A percentile compares a stretch with the other conserved stretches of the same genome.
phyloP scores from a whole-genome alignment of 192 early-diverging fungal species.

The Coemansia sp. region DNA sequence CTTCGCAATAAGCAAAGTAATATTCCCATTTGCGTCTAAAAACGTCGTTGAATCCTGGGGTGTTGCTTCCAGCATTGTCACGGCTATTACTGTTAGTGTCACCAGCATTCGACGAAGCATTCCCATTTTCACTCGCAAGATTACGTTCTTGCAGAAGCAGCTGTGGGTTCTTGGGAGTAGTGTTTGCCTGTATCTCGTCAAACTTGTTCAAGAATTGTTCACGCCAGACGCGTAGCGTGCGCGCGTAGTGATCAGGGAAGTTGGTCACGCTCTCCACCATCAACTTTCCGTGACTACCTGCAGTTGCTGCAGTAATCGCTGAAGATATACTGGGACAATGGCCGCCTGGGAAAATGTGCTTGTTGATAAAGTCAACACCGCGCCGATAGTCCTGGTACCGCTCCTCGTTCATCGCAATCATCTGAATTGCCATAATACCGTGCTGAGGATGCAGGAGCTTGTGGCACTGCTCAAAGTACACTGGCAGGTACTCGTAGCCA shows the following conservation, averaged over 20 bases:
- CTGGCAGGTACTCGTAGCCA: conserved; percentile 62
- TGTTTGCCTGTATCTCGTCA: conserved; percentile 42
- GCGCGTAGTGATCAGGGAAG: conserved; percentile 69
- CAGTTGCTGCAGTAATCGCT: conserved; percentile 55
- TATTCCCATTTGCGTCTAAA: conserved; percentile 72
- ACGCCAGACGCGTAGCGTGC: conserved; percentile 69
- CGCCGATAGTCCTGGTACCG: conserved; percentile 60
- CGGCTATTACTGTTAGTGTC: not conserved
- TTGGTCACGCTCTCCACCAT: conserved; percentile 61
- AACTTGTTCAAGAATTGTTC: conserved; percentile 60
- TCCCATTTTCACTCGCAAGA: not conserved
- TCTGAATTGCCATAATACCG: conserved; percentile 62
- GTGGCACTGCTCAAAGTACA: conserved; percentile 63
- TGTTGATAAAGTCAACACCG: conserved; percentile 68
- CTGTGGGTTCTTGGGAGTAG: conserved; percentile 24
- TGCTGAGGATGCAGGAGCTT: conserved; percentile 57
- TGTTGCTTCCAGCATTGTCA: not conserved
- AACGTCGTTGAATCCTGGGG: conserved; percentile 49
- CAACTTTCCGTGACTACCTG: conserved; percentile 57
- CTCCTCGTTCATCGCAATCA: conserved; percentile 70
- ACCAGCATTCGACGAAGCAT: not conserved
- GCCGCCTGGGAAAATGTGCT: conserved; percentile 76
- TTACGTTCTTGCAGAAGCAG: conserved; percentile 20
- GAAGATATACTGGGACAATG: conserved; percentile 67
- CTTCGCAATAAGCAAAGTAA: conserved; percentile 77